A percentile compares a stretch with the other conserved stretches of the same genome.
phyloP scores from a whole-genome alignment of 2,329 filamentous ascomycete species.

The Fonsecaea nubica region DNA sequence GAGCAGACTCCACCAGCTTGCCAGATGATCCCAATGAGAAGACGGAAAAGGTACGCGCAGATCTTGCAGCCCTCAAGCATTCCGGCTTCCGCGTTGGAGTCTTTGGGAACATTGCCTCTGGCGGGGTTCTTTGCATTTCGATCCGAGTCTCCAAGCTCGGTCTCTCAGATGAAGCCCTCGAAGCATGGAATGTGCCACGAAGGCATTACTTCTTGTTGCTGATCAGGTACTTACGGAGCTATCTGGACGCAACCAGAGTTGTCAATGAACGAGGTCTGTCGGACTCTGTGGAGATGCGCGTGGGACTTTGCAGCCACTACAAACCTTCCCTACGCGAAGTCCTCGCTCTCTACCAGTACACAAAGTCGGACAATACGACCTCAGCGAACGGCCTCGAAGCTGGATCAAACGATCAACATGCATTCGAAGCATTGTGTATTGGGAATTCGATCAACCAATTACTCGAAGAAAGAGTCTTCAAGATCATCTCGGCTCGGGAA shows the following conservation, averaged over 20 bases:
- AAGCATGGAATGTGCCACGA: conserved; percentile 74
- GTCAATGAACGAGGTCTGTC: conserved; percentile 47
- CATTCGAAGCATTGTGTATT: conserved; percentile 69
- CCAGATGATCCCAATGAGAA: conserved; percentile 20
- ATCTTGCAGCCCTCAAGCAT: conserved; percentile 66
- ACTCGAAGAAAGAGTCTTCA: conserved; percentile 69
- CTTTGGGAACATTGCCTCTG: conserved; percentile 57
- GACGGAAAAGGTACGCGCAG: conserved; percentile 58
- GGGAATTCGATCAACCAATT: conserved; percentile 73
- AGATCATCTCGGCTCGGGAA: conserved; percentile 66
- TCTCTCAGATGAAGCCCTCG: conserved; percentile 74
- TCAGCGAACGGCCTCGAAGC: neutral
- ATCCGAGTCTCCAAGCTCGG: conserved; percentile 72
- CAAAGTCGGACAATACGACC: neutral
- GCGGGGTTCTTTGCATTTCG: conserved; percentile 69
- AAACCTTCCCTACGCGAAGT: conserved; percentile 70
- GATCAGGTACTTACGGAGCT: conserved; percentile 68
- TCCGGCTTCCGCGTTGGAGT: conserved; percentile 75
- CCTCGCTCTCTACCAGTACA: conserved; percentile 57
- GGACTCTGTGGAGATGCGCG: conserved; percentile 62
- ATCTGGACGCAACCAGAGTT: conserved; percentile 64
- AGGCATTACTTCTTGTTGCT: conserved; percentile 76
- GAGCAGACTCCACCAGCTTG: neutral
- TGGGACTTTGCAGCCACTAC: conserved; percentile 74
- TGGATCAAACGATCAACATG: conserved; percentile 35